Evolutionary conservation across 805 yeast species (phyloP).

Genomic region (Kodamaea hsintzibuensis): DNA sequence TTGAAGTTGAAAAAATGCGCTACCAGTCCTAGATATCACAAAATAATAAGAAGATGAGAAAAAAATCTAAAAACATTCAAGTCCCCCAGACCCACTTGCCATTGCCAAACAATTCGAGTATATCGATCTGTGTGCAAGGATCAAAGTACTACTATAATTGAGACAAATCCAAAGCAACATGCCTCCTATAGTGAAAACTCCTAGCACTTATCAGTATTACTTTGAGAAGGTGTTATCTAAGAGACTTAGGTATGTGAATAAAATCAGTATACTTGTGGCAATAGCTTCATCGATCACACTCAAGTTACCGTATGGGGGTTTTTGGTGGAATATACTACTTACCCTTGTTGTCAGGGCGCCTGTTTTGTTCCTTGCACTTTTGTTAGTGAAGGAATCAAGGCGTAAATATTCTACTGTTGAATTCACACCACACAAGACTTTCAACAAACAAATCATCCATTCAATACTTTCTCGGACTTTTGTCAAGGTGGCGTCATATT

Average conservation of each 20-base stretch:
- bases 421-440: slow-evolving; percentile 31
- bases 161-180: neutral
- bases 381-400: slow-evolving; percentile 27
- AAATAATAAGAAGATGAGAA: slow-evolving; percentile 1
- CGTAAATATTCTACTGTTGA: slow-evolving; percentile 29
- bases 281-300: slow-evolving; percentile 24
- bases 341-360: slow-evolving; percentile 31
- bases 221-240: slow-evolving; percentile 33
- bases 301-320: slow-evolving; percentile 27
- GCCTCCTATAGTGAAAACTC: slow-evolving; percentile 6
- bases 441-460: slow-evolving; percentile 31
- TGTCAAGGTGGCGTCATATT: slow-evolving; percentile 19
- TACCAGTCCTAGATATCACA: neutral
- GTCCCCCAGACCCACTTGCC: neutral
- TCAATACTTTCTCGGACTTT: slow-evolving; percentile 21
- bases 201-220: slow-evolving; percentile 22
- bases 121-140: neutral
- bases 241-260: slow-evolving; percentile 37
- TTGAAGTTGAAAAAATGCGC: neutral
- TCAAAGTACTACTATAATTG: neutral
- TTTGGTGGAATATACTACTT: slow-evolving; percentile 33
- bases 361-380: slow-evolving; percentile 28
- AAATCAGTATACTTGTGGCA: slow-evolving; percentile 30
- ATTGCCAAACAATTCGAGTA: neutral
- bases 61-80: neutral